phyloP scores from a whole-genome alignment of 2,329 filamentous ascomycete species.

The Didymosphaeria variabile region DNA sequence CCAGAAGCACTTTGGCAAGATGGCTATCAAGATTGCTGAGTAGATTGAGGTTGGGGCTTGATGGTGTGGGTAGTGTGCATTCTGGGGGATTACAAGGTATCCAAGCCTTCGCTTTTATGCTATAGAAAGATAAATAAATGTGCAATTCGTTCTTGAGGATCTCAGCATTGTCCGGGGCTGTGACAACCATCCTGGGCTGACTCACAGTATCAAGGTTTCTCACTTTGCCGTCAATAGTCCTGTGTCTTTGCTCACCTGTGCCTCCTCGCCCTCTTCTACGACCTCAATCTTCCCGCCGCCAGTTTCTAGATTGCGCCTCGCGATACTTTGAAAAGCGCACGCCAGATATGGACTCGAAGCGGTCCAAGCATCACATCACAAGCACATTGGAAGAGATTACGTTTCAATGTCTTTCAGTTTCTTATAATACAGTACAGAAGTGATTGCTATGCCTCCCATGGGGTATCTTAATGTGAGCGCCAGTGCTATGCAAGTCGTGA shows the following conservation, averaged over 20 bases:
- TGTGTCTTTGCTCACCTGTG: too few relatives aligned
- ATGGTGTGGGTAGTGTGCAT: constrained; percentile 7
- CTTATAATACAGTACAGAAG: constrained; percentile 1
- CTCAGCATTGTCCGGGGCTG: neutral
- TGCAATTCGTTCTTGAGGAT: neutral
- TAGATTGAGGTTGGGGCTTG: constrained; percentile 9
- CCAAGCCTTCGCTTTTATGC: neutral
- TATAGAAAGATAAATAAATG: neutral
- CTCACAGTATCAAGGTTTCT: neutral
- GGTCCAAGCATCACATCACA: neutral
- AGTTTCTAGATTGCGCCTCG: too few relatives aligned
- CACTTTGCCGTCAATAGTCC: neutral
- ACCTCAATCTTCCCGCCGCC: too few relatives aligned
- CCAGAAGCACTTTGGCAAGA: constrained; percentile 56
- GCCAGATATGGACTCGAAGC: neutral
- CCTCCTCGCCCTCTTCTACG: too few relatives aligned
- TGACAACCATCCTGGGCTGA: neutral
- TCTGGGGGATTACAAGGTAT: too few relatives aligned
- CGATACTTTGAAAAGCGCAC: too few relatives aligned
- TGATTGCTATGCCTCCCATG: neutral
- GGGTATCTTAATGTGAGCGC: constrained; percentile 6
- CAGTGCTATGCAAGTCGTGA: constrained; percentile 6
- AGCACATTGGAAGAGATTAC: neutral
- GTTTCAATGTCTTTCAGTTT: neutral
- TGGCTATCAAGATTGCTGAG: constrained; percentile 43